These are phyloP conservation scores for Kwoniella heveanensis DNA, from an alignment of 768 basidiomycete genomes.

Conservation along the genomic window DNA sequence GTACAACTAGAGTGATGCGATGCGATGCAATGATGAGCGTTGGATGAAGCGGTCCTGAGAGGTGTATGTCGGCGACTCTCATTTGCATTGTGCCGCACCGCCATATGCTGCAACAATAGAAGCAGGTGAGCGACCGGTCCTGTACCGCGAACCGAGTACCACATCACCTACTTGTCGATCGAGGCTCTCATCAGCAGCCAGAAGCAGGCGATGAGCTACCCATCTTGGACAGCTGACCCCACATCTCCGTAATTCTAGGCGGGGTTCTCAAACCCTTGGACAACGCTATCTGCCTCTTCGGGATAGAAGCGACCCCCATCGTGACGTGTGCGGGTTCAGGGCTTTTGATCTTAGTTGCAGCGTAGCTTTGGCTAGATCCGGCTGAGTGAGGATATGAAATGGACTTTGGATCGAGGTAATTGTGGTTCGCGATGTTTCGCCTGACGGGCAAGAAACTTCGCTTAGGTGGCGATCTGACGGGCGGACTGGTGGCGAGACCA, in stretches of 20 bases:
- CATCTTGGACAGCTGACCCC: constrained; percentile 23
- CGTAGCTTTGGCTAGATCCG: background rate
- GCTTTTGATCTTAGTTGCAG: constrained; percentile 1
- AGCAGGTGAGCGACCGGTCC: too few relatives aligned
- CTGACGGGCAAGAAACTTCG: constrained; percentile 21
- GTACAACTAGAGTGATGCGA: too few relatives aligned
- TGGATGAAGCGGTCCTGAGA: too few relatives aligned
- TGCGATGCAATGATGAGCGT: too few relatives aligned
- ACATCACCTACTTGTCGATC: too few relatives aligned
- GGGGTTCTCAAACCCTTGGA: constrained; percentile 20
- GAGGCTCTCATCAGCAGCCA: constrained; percentile 5
- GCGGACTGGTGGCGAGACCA: background rate
- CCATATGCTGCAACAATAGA: too few relatives aligned
- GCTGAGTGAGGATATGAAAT: constrained; percentile 6
- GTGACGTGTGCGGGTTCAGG: background rate
- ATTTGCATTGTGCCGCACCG: too few relatives aligned
- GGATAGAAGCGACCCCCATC: constrained; percentile 7
- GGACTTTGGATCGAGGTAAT: constrained; percentile 12
- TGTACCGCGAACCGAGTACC: too few relatives aligned
- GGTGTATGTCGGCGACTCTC: too few relatives aligned
- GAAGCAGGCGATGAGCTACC: constrained; percentile 17
- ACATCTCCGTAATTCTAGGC: constrained; percentile 24
- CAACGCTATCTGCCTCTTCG: constrained; percentile 1
- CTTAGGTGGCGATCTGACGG: background rate
- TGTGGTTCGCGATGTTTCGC: constrained; percentile 2